Base-by-base conservation (phyloP, 2,329 filamentous ascomycete species). In the Periconia sp. region DNA sequence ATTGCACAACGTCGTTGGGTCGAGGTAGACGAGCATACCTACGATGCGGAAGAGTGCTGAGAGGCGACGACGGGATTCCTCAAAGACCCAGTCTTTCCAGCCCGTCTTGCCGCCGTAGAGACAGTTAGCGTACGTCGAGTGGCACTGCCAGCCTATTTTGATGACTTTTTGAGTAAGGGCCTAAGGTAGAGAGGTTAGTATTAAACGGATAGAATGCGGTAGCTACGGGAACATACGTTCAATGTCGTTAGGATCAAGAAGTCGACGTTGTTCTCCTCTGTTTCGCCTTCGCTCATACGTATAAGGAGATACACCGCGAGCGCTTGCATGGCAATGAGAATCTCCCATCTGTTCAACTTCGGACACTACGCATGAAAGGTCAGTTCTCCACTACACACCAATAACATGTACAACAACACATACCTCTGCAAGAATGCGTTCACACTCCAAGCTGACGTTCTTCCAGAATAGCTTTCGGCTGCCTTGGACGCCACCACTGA, bases 381-480 rank as follows among this genome's bases (percentile, higher is more conserved):
- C 6, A 43, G 15, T 41, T 20, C 18, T 23, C 3, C 23, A 47
- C 17, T 40, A n/a, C 30, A 8, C 15, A 43, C 11, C n/a, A 35
- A 19, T 44, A 7, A 23, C 20, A 11, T 17, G 37, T 33, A 33
- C 13, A 6, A 44, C 15, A 8, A 20, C 42, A 65, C 68, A 13
- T 66, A 77, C 74, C 58, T 74, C 70, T 58, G 57, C 59, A 50
- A 52, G 61, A 2, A 77, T 50, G 6, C 69, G 65, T 60, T 79
- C 76, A 60, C 77, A 79, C 57, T 80, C 77, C 20, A 68, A 43
- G 20, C 63, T 57, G 19, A 79, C 75, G 58, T 78, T 79, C 48
- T 67, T 74, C 77, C 77, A 80, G 50, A 79, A 77, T 19, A 79
- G 52, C 49, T 73, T 77, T 49, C 71, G 69, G 59, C 68, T 74